Evolutionary conservation across 2,329 filamentous ascomycete genomes (phyloP), one percentile per base, ranked within the genome.

Genomic region (Stachybotrys chlorohalonatus): DNA sequence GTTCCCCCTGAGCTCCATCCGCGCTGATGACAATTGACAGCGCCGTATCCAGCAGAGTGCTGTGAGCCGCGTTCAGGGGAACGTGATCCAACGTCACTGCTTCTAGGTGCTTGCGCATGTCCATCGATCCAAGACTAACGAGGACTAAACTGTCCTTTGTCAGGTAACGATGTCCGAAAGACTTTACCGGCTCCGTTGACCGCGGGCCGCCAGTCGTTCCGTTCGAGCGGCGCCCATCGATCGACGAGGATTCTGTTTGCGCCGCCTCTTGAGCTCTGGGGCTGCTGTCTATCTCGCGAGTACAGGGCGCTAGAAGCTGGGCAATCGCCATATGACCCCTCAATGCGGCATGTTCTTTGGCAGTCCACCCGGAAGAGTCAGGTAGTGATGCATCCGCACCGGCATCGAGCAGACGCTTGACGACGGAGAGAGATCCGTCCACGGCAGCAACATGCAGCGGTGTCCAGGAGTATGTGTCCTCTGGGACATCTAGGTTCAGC

Each of bases 141-240:
- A 97, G 78, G 5, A 99, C 83, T 76, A 99, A 85, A 58, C 89
- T 89, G 64, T 95, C 86, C 52, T 95, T 84, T 16, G 85, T 95
- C 52, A 99, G 80, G 71, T 97, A 99, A 53, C 93, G 85, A 75
- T 99, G 94, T 54, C 94, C 94, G 70, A 97, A 99, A 1, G 90
- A 89, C 72, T 97, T 97, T 60, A 97, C 82, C 6, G 92, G 87
- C 59, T 96, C 90, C 2, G 85, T 75, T 7, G 79, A 73, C 52
- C 84, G 78, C 6, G 77, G 69, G 17, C 68, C 62, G 53, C 71
- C 67, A 63, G 80, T 74, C 17, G 70, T 65, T 55, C 75, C 71
- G 62, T 82, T 75, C 51, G 83, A 85, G 39, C 75, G 77, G 52
- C 82, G 75, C 49, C 82, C 81, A 45, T 80, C 82, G 11, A 86